phyloP scores from a whole-genome alignment of 163 green algal genomes.

The Chloroidium sp. region DNA sequence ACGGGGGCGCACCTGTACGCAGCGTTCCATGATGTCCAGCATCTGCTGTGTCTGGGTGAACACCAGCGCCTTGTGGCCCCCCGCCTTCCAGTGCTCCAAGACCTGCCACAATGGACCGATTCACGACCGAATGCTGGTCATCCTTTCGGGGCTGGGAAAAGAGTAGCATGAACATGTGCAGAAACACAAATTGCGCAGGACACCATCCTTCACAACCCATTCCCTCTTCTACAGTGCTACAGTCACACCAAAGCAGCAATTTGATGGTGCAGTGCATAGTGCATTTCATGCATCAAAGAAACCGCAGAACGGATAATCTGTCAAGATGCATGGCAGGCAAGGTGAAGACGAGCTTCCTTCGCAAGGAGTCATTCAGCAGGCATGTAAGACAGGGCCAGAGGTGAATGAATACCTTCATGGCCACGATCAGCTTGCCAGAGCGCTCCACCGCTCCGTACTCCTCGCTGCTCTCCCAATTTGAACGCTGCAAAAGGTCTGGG shows the following conservation, averaged over 20 bases:
- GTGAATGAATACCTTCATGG: constrained; percentile 23
- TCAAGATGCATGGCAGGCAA: too few relatives aligned
- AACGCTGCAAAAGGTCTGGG: constrained; percentile 79
- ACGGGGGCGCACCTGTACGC: constrained; percentile 1
- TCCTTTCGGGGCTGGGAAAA: too few relatives aligned
- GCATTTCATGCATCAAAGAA: too few relatives aligned
- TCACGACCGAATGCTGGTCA: too few relatives aligned
- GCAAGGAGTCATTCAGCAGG: too few relatives aligned
- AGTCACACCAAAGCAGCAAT: too few relatives aligned
- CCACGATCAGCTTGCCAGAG: constrained; percentile 54
- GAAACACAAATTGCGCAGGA: background rate
- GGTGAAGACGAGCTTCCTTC: too few relatives aligned
- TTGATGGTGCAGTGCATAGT: too few relatives aligned
- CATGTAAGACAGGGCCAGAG: too few relatives aligned
- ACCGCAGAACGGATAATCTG: too few relatives aligned
- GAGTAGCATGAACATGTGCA: background rate
- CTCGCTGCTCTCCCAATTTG: constrained; percentile 28
- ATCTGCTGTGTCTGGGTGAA: constrained; percentile 97
- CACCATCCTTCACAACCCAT: too few relatives aligned
- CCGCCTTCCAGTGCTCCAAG: constrained; percentile 51
- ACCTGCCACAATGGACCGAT: constrained; percentile 30
- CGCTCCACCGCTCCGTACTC: constrained; percentile 47
- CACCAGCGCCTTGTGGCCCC: constrained; percentile 70
- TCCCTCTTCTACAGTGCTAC: too few relatives aligned
- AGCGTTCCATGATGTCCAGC: constrained; percentile 91